phyloP scores from a whole-genome alignment of 129 eudicot genomes.

The Heracleum sosnowskyi region DNA sequence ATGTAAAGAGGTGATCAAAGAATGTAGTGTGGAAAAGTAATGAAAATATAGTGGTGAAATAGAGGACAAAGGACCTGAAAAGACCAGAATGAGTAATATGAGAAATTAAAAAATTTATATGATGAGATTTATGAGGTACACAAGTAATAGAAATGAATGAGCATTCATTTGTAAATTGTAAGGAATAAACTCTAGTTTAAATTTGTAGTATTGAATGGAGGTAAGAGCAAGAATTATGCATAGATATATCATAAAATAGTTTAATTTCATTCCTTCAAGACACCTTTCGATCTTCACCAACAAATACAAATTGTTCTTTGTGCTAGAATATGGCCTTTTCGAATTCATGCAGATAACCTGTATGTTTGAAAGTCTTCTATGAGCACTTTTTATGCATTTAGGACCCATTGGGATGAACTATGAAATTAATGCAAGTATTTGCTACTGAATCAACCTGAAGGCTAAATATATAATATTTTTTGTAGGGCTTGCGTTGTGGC shows the following conservation, averaged over 20 bases:
- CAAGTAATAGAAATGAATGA: neutral
- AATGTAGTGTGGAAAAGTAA: neutral
- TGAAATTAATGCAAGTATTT: neutral
- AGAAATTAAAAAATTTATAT: neutral
- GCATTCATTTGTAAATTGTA: neutral
- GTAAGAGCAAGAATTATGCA: neutral
- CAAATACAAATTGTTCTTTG: neutral
- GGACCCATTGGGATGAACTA: neutral
- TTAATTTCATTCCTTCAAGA: neutral
- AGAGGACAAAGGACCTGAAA: neutral
- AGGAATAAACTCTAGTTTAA: neutral
- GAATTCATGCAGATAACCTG: neutral
- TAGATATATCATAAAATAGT: neutral
- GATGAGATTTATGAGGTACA: neutral
- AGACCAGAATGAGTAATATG: neutral
- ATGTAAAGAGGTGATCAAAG: neutral
- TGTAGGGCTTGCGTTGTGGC: constrained; percentile 61
- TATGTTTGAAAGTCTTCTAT: neutral
- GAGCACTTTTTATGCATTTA: neutral
- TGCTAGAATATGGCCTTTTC: neutral
- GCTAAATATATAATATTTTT: neutral
- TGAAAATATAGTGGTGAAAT: neutral
- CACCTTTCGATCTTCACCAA: neutral
- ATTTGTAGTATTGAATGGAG: neutral
- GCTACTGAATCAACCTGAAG: neutral